phyloP scores from a whole-genome alignment of 106 monocot genomes.

The Dioscorea alata region DNA sequence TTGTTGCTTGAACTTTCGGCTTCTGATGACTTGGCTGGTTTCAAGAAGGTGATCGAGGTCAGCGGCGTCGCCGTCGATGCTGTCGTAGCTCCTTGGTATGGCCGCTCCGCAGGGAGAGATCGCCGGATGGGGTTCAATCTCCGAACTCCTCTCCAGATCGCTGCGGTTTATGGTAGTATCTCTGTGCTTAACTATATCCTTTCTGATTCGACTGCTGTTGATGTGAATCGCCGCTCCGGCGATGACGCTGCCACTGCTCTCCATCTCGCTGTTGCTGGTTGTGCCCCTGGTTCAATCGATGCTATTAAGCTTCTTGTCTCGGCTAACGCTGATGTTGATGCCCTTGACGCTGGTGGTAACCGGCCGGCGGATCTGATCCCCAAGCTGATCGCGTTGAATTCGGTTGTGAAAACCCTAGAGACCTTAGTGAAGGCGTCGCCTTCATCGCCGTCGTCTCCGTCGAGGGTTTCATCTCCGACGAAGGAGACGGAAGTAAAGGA shows the following conservation, averaged over 20 bases:
- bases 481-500: not conserved
- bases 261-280: constrained; percentile 52
- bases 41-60: constrained; percentile 39
- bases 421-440: constrained; percentile 22
- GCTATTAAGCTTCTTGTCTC: constrained; percentile 17
- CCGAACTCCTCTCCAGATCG: constrained; percentile 73
- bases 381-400: not conserved
- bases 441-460: constrained; percentile 2
- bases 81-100: constrained; percentile 48
- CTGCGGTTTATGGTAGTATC: constrained; percentile 63
- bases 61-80: constrained; percentile 4
- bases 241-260: constrained; percentile 65
- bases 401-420: constrained; percentile 15
- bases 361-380: constrained; percentile 47
- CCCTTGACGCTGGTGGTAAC: constrained; percentile 28
- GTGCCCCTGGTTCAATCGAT: constrained; percentile 14
- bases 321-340: constrained; percentile 38
- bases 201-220: constrained; percentile 8
- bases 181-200: constrained; percentile 54
- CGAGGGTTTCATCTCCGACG: constrained; percentile 13
- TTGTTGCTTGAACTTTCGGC: constrained; percentile 69
- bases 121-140: constrained; percentile 27
- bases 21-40: constrained; percentile 47
- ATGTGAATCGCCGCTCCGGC: constrained; percentile 27
- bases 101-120: constrained; percentile 20